phyloP scores from a whole-genome alignment of 2,329 filamentous ascomycete genomes.

The Hysterium pulicare region DNA sequence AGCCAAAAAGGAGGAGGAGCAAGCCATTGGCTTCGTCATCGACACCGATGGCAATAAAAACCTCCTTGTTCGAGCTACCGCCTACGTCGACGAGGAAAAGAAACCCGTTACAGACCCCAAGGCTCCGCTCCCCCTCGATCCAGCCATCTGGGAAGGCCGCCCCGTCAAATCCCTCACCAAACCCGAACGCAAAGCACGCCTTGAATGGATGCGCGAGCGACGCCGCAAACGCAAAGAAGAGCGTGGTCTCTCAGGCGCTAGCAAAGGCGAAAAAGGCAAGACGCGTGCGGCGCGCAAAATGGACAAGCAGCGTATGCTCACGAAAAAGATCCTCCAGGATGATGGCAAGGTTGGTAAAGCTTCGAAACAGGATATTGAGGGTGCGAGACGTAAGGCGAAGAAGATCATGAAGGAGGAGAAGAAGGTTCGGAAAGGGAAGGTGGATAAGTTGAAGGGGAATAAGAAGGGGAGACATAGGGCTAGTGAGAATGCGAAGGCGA shows the following conservation, averaged over 20 bases:
- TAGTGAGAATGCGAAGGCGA: conserved; percentile 4
- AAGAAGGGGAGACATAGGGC: neutral
- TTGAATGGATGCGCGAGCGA: neutral
- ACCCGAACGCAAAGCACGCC: conserved; percentile 3
- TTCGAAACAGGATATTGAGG: conserved; percentile 7
- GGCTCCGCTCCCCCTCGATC: conserved; percentile 4
- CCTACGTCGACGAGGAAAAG: neutral
- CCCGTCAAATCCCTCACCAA: conserved; percentile 4
- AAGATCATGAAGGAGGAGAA: conserved; percentile 8
- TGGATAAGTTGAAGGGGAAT: conserved; percentile 2
- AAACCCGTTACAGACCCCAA: neutral
- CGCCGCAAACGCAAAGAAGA: conserved; percentile 6
- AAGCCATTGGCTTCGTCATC: conserved; percentile 10
- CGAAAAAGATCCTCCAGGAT: neutral
- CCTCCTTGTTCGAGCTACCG: neutral
- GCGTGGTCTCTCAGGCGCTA: conserved; percentile 5
- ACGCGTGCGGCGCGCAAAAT: conserved; percentile 1
- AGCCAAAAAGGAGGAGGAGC: conserved; percentile 11
- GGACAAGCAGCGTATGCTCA: neutral
- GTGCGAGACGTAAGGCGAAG: conserved; percentile 8
- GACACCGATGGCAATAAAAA: too few species aligned
- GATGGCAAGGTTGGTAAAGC: neutral
- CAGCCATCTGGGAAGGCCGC: conserved; percentile 6
- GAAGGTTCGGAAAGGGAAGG: conserved; percentile 9
- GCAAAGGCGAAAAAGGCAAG: conserved; percentile 6